These are phyloP conservation scores for Fraxinus cuspidata DNA, from an alignment of 257 asterid genomes.

Conservation along the genomic window DNA sequence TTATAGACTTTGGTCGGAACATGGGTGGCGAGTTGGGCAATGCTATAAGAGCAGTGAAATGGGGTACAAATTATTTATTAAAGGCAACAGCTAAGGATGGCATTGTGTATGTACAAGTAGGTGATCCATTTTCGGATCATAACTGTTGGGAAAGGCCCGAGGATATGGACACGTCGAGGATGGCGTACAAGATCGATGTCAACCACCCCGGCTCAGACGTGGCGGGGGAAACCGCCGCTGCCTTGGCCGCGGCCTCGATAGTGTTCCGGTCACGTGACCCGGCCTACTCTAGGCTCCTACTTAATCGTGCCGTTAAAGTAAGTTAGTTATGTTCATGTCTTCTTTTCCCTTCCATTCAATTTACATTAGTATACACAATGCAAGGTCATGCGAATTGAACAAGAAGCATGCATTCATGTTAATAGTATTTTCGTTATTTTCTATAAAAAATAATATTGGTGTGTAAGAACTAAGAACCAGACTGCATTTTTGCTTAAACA, in stretches of 20 bases:
- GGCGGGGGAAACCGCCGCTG: slow-evolving; percentile 91
- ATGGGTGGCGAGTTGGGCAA: slow-evolving; percentile 68
- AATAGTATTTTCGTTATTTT: neutral
- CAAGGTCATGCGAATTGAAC: too few species aligned
- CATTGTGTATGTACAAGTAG: slow-evolving; percentile 74
- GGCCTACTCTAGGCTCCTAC: slow-evolving; percentile 70
- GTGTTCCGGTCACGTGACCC: slow-evolving; percentile 72
- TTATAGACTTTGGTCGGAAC: slow-evolving; percentile 66
- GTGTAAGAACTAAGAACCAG: neutral
- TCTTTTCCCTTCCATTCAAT: neutral
- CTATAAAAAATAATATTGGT: neutral
- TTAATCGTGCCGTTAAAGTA: slow-evolving; percentile 75
- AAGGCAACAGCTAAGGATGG: slow-evolving; percentile 78
- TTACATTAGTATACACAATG: slow-evolving; percentile 25
- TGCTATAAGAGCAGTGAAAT: slow-evolving; percentile 62
- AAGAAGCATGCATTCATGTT: slow-evolving; percentile 15
- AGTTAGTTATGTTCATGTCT: slow-evolving; percentile 11
- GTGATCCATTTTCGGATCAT: slow-evolving; percentile 81
- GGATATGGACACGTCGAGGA: slow-evolving; percentile 78
- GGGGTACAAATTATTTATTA: slow-evolving; percentile 81
- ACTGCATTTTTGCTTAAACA: neutral
- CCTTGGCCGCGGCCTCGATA: slow-evolving; percentile 89
- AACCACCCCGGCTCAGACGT: slow-evolving; percentile 84
- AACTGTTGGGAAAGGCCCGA: slow-evolving; percentile 92
- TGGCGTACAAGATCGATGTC: slow-evolving; percentile 60